Evolutionary conservation across 352 stramenopile species (phyloP).

Genomic region (Globisporangium solare): DNA sequence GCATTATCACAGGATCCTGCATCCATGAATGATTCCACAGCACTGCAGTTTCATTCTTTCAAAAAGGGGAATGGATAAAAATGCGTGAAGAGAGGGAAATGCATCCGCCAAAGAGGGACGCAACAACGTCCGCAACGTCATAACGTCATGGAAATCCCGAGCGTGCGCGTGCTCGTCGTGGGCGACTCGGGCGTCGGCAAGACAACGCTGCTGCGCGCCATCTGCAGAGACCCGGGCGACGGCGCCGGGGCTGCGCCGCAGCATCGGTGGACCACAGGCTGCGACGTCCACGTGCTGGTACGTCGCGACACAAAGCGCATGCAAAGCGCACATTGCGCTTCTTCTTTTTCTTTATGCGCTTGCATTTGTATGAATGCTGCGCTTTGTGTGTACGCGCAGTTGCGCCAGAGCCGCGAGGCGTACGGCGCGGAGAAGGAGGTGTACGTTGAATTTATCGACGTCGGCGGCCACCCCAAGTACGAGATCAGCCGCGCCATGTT

Average conservation of each 20-base stretch:
- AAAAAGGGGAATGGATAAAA: no score
- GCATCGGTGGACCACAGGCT: conserved; percentile 76
- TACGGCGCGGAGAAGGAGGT: conserved; percentile 39
- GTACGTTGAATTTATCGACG: conserved; percentile 83
- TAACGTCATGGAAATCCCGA: conserved; percentile 58
- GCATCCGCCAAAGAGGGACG: no score
- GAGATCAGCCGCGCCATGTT: conserved; percentile 76
- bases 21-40: no score
- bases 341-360: no score
- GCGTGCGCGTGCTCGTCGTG: conserved; percentile 74
- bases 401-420: conserved; percentile 28
- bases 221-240: conserved; percentile 39
- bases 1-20: no score
- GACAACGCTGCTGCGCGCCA: conserved; percentile 58
- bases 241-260: conserved; percentile 3
- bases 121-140: no score
- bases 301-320: conserved; percentile 1
- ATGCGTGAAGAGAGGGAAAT: no score
- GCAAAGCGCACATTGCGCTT: no score
- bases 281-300: conserved; percentile 75
- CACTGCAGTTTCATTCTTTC: no score
- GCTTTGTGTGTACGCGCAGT: conserved; percentile 9
- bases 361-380: no score
- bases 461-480: conserved; percentile 78
- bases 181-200: conserved; percentile 86